These are phyloP conservation scores for Stagonosporopsis cucurbitacearum DNA, from an alignment of 2,329 filamentous ascomycete species.

Conservation along the genomic window DNA sequence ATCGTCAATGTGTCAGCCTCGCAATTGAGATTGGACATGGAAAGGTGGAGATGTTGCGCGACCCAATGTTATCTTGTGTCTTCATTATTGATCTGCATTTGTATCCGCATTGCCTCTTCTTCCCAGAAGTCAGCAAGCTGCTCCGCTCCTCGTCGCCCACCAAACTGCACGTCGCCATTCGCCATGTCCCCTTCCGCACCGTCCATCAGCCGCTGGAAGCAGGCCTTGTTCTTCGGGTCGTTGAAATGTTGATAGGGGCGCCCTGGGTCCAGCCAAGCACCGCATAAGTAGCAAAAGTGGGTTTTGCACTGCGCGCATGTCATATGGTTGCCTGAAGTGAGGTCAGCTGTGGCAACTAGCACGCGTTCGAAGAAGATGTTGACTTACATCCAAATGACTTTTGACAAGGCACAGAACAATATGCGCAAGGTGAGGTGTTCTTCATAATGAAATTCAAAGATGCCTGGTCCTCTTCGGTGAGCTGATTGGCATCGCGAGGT, in stretches of 20 bases:
- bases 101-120: conserved; percentile 44
- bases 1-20: not conserved
- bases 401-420: conserved; percentile 81
- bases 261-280: conserved; percentile 77
- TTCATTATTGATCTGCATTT: conserved; percentile 49
- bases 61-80: conserved; percentile 18
- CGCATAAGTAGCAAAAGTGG: conserved; percentile 96
- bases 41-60: not conserved
- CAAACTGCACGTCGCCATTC: conserved; percentile 53
- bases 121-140: conserved; percentile 49
- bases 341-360: conserved; percentile 65
- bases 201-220: conserved; percentile 90
- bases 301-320: conserved; percentile 86
- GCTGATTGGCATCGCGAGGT: conserved; percentile 69
- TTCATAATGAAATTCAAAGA: conserved; percentile 81
- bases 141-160: conserved; percentile 53
- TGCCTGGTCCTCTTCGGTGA: conserved; percentile 84
- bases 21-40: not conserved
- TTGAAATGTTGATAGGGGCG: conserved; percentile 95
- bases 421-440: conserved; percentile 88
- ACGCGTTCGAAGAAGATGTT: conserved; percentile 65
- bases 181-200: conserved; percentile 76
- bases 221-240: conserved; percentile 65
- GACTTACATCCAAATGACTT: conserved; percentile 81
- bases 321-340: conserved; percentile 77